Evolutionary conservation across 257 asterid species (phyloP).

Genomic region (Plantago ovata): DNA sequence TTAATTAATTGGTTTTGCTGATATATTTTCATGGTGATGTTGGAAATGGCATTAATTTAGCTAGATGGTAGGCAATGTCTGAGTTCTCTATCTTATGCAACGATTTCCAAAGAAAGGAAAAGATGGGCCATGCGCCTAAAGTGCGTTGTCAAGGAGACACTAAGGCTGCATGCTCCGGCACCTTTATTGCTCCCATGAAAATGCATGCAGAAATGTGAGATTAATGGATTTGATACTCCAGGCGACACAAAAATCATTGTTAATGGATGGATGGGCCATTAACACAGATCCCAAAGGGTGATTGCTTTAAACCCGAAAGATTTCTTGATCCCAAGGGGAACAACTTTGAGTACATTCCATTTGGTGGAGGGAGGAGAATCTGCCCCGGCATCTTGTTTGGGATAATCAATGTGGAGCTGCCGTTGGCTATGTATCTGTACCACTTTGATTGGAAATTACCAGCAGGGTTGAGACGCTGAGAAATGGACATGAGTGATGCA

Average conservation of each 20-base stretch:
- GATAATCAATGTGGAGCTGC: background rate
- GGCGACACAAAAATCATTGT: background rate
- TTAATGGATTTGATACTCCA: background rate
- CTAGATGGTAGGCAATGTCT: background rate
- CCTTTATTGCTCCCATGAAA: background rate
- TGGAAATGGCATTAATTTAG: no score
- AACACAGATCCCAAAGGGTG: background rate
- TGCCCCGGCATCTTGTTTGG: conserved; percentile 1
- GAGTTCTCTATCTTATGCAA: no score
- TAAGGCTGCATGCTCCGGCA: background rate
- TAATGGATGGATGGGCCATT: conserved; percentile 3
- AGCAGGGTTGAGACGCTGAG: background rate
- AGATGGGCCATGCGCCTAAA: background rate
- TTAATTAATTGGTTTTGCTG: no score
- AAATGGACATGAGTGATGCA: conserved; percentile 1
- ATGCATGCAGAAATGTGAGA: conserved; percentile 5
- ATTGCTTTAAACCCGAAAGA: conserved; percentile 6
- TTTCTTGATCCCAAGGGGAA: conserved; percentile 3
- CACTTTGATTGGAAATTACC: conserved; percentile 9
- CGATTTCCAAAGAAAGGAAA: no score
- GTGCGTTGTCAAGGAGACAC: background rate
- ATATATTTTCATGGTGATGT: no score
- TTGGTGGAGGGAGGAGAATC: background rate
- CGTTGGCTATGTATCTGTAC: conserved; percentile 3
- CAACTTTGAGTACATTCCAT: background rate